These are phyloP conservation scores for Thermochaetoides dissita DNA, from an alignment of 2,329 filamentous ascomycete genomes.

Conservation along the genomic window DNA sequence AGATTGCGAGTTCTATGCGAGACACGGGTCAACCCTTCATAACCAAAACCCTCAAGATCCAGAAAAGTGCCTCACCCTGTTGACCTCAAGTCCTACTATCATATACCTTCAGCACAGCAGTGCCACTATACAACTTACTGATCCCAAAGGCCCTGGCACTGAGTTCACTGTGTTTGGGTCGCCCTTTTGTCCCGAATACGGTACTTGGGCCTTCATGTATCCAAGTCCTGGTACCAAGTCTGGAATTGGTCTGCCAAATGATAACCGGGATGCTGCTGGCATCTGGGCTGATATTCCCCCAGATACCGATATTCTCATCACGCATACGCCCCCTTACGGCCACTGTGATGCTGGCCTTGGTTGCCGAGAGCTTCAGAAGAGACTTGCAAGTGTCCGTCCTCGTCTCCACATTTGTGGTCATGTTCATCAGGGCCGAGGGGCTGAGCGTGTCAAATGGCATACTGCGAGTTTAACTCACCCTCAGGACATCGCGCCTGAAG, in stretches of 20 bases:
- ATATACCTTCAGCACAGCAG: conserved; percentile 51
- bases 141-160: conserved; percentile 40
- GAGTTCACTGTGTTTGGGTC: conserved; percentile 57
- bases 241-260: too few relatives aligned
- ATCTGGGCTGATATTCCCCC: conserved; percentile 50
- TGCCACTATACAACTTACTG: conserved; percentile 38
- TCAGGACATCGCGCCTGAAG: conserved; percentile 31
- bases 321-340: conserved; percentile 51
- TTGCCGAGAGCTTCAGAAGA: conserved; percentile 43
- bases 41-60: conserved; percentile 40
- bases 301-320: conserved; percentile 52
- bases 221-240: conserved; percentile 7
- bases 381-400: conserved; percentile 48
- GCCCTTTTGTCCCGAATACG: conserved; percentile 44
- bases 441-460: conserved; percentile 48
- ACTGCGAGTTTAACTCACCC: conserved; percentile 22
- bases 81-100: conserved; percentile 40
- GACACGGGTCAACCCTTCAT: conserved; percentile 40
- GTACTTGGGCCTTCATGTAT: conserved; percentile 58
- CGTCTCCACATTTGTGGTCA: conserved; percentile 57
- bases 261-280: conserved; percentile 1
- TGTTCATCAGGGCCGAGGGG: conserved; percentile 54
- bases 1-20: conserved; percentile 45
- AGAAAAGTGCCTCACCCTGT: conserved; percentile 37
- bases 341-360: conserved; percentile 46